These are phyloP conservation scores for Cardamine chenopodiifolia DNA, from an alignment of 345 rosid species.

Conservation along the genomic window DNA sequence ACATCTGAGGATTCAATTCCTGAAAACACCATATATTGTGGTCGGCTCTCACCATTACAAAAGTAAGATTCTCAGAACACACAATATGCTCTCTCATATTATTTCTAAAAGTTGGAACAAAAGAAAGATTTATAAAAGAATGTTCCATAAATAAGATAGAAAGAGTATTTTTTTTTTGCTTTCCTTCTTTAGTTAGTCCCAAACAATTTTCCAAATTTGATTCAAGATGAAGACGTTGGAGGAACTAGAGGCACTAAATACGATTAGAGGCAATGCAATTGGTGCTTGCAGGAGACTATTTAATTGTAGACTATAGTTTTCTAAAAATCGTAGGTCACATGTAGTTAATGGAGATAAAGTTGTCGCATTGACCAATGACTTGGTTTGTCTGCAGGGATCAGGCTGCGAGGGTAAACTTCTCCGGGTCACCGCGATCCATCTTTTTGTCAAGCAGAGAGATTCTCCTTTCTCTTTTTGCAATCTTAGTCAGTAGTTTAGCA, in stretches of 20 bases:
- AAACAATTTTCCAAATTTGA: not conserved
- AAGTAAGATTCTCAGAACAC: constrained; percentile 55
- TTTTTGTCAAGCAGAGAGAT: constrained; percentile 38
- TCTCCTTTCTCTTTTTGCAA: constrained; percentile 36
- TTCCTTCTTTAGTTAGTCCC: not conserved
- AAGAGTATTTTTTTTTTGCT: not conserved
- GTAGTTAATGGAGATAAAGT: not conserved
- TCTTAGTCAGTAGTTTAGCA: constrained; percentile 43
- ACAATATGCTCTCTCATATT: constrained; percentile 1
- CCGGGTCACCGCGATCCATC: constrained; percentile 45
- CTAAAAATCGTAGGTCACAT: not conserved
- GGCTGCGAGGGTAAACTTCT: constrained; percentile 66
- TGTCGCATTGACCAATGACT: constrained; percentile 6
- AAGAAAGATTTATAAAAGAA: not conserved
- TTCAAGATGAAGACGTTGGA: not conserved
- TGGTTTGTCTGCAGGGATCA: constrained; percentile 64
- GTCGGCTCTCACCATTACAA: constrained; percentile 74
- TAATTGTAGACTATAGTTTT: not conserved
- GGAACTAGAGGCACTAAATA: not conserved
- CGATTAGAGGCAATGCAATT: not conserved
- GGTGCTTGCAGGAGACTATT: not conserved
- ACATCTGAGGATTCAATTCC: constrained; percentile 58
- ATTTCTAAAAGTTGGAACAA: not conserved
- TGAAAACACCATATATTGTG: constrained; percentile 77
- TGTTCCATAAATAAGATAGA: not conserved